Evolutionary conservation across 768 basidiomycete genomes (phyloP).

Genomic region (Coprinopsis sp.): DNA sequence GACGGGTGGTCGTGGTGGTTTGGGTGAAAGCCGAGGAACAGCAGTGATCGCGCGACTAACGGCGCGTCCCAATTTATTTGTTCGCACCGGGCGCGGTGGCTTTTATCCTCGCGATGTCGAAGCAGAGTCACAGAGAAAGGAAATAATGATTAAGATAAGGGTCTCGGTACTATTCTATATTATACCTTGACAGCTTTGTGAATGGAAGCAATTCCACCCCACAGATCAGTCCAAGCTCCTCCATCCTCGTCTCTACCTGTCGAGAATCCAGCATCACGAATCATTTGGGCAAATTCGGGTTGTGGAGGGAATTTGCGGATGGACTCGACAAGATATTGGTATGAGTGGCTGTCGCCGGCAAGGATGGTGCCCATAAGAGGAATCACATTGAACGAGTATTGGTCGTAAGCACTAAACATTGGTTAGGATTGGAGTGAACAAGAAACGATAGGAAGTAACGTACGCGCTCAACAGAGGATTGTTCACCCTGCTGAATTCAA

Average conservation of each 20-base stretch:
- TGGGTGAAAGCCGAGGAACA: conserved; percentile 12
- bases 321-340: conserved; percentile 97
- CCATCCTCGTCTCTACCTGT: conserved; percentile 70
- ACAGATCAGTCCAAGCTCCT: conserved; percentile 81
- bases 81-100: background rate
- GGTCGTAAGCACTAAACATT: conserved; percentile 72
- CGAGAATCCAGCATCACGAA: conserved; percentile 76
- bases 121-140: too few species aligned
- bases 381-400: conserved; percentile 94
- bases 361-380: conserved; percentile 94
- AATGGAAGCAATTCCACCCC: conserved; percentile 84
- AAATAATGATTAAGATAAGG: background rate
- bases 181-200: conserved; percentile 82
- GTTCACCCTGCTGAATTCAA: conserved; percentile 92
- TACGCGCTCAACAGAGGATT: conserved; percentile 86
- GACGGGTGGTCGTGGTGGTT: conserved; percentile 22
- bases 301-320: conserved; percentile 92
- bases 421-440: conserved; percentile 5
- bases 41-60: conserved; percentile 25
- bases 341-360: conserved; percentile 91
- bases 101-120: background rate
- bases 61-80: conserved; percentile 5
- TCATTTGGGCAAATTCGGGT: conserved; percentile 84
- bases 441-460: conserved; percentile 26
- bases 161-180: conserved; percentile 7